Evolutionary conservation across 2,329 filamentous ascomycete genomes (phyloP), one percentile per base, ranked within the genome.

Genomic region (Orbilia blumenaviensis): DNA sequence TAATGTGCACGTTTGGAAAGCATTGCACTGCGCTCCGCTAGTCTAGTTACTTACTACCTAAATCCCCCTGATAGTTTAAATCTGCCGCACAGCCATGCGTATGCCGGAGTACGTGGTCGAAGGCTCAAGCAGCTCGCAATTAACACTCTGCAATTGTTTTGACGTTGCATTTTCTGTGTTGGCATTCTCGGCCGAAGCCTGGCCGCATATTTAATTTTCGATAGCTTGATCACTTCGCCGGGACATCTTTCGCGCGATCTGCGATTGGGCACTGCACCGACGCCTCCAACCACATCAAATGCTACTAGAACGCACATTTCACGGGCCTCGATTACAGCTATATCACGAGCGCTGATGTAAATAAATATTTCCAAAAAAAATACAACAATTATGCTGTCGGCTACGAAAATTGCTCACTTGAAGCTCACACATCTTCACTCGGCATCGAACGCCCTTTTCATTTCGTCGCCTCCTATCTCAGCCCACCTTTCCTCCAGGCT

Each of bases 321-420:
- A 14, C 21, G 4, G 16, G 10, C 34, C 34, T 29, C n/a, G 14
- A 21, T 14, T 14, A 21, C n/a, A 66, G 1, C 23, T 3, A 14
- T 14, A n/a, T n/a, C 12, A n/a, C 5, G 3, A 16, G 12, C 34
- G 25, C 54, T 21, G 23, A 18, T 42, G 9, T 2, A 23, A 9
- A 44, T 23, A 14, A 27, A n/a, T 21, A 16, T 54, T 16, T 25
- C n/a, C 29, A 34, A 34, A 12, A 34, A 29, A 29, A 23, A 18
- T 16, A 50, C 25, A n/a, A 3, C 46, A 12, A 64, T 21, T 2
- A 75, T 75, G 71, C 46, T 63, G 7, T 75, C 71, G 3, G 21
- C 71, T n/a, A 60, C 63, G 12, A 67, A 75, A 25, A 63, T 75
- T 38, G 67, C 66, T 48, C 71, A 75, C n/a, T 18, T 48, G 18